Percentiles rank a stretch among this genome's conserved stretches.
Conservation (phyloP, 108 stramenopile species). For the Skeletonema tropicum region DNA sequence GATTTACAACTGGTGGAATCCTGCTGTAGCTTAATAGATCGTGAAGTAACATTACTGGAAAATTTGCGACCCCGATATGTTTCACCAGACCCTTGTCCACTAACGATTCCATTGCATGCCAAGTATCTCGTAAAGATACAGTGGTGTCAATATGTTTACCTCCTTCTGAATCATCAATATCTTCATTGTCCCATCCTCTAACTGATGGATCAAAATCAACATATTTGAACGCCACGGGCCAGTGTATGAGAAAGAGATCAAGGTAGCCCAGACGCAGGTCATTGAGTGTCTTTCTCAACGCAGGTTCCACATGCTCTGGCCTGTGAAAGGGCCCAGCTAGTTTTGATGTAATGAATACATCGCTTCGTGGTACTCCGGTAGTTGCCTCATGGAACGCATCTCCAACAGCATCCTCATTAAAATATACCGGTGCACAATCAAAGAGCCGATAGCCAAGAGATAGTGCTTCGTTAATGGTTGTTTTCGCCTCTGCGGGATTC, state of each 20-base stretch:
- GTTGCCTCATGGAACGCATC: constrained; percentile 61
- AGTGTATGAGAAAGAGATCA: constrained; percentile 90
- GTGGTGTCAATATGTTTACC: constrained; percentile 67
- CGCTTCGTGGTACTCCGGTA: constrained; percentile 51
- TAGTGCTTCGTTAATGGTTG: constrained; percentile 51
- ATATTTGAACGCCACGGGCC: constrained; percentile 84
- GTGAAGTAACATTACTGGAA: constrained; percentile 75
- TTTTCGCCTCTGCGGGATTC: constrained; percentile 15
- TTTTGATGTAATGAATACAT: constrained; percentile 87
- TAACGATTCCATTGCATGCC: constrained; percentile 78
- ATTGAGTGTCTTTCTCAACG: constrained; percentile 69
- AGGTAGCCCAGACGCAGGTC: constrained; percentile 88
- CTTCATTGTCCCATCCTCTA: constrained; percentile 80
- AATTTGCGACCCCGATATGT: constrained; percentile 88
- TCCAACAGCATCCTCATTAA: constrained; percentile 76
- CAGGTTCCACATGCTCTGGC: constrained; percentile 71
- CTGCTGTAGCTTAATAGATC: constrained; percentile 67
- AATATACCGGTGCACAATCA: constrained; percentile 81
- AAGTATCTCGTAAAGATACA: constrained; percentile 53
- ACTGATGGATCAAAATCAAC: constrained; percentile 65
- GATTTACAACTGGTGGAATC: constrained; percentile 80
- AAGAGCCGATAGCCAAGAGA: constrained; percentile 65
- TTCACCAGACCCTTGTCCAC: constrained; percentile 72
- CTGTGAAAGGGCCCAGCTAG: constrained; percentile 84
- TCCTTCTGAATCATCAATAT: constrained; percentile 77